Conservation (phyloP, 306 rosid species). For the Castanea sativa region DNA sequence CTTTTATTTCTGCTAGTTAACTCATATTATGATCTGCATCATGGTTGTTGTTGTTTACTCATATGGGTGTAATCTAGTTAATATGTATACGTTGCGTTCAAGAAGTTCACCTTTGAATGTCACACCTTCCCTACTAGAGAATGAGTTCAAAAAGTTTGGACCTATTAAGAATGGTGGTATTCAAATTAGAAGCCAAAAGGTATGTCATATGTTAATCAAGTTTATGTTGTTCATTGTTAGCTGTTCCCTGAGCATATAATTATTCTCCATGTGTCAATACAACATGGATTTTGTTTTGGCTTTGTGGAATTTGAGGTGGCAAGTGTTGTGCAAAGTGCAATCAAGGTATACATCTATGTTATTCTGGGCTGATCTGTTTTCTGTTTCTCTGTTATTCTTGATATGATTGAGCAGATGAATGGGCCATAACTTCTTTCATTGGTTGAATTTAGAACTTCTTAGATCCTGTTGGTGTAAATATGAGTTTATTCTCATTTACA, state of each 20-base stretch:
- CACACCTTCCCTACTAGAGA: too few relatives aligned
- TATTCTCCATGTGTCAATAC: background rate
- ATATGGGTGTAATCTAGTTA: too few relatives aligned
- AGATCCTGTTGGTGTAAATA: background rate
- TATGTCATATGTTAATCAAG: constrained; percentile 12
- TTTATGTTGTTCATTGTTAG: background rate
- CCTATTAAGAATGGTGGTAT: constrained; percentile 70
- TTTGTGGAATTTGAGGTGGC: constrained; percentile 82
- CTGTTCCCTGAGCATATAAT: background rate
- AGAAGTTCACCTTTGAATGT: too few relatives aligned
- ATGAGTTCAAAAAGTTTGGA: constrained; percentile 58
- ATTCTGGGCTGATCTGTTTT: background rate
- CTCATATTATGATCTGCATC: too few relatives aligned
- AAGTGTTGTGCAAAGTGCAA: constrained; percentile 61
- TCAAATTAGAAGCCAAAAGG: constrained; percentile 76
- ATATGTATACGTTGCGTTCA: too few relatives aligned
- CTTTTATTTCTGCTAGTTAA: too few relatives aligned
- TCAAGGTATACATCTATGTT: constrained; percentile 50
- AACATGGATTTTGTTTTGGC: constrained; percentile 77
- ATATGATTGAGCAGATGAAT: background rate
- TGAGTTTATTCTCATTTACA: too few relatives aligned
- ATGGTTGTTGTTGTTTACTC: too few relatives aligned
- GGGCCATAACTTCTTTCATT: background rate
- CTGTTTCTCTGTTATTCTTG: background rate
- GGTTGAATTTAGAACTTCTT: background rate